These are phyloP conservation scores for Coemansia erecta DNA, from an alignment of 192 early-diverging fungal species.

Conservation along the genomic window DNA sequence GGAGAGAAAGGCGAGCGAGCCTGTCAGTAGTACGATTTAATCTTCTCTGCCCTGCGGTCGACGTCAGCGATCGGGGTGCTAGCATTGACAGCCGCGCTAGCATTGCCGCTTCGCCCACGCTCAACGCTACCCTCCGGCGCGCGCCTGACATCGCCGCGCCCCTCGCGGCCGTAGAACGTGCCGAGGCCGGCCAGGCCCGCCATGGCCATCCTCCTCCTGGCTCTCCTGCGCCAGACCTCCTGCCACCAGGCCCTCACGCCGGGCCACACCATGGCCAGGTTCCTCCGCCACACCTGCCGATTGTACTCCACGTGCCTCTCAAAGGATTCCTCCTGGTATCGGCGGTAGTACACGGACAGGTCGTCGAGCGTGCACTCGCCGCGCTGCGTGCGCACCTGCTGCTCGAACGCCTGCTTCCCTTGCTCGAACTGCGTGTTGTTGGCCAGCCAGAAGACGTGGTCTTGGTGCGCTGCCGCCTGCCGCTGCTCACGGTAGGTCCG, in stretches of 20 bases:
- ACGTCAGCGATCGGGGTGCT: slow-evolving; percentile 1
- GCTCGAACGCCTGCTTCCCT: slow-evolving; percentile 38
- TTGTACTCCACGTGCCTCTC: slow-evolving; percentile 40
- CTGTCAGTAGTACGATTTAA: slow-evolving; percentile 46
- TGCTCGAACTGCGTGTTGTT: slow-evolving; percentile 46
- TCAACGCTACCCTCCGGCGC: background rate
- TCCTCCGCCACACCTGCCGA: slow-evolving; percentile 40
- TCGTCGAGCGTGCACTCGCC: slow-evolving; percentile 41
- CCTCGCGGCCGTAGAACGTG: slow-evolving; percentile 19
- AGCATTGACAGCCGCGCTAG: background rate
- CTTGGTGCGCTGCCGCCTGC: slow-evolving; percentile 21
- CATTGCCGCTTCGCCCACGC: background rate
- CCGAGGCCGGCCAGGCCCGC: slow-evolving; percentile 26
- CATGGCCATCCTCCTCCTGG: slow-evolving; percentile 10
- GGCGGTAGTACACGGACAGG: slow-evolving; percentile 34
- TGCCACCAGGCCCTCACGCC: slow-evolving; percentile 32
- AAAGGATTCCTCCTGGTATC: slow-evolving; percentile 47
- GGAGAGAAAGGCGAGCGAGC: background rate
- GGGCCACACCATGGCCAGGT: slow-evolving; percentile 36
- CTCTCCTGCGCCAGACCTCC: slow-evolving; percentile 16
- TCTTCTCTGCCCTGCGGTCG: slow-evolving; percentile 46
- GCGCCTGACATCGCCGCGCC: background rate
- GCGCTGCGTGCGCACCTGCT: background rate
- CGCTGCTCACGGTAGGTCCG: slow-evolving; percentile 31
- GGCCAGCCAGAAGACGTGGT: slow-evolving; percentile 48